Evolutionary conservation across 176 grass and related monocot genomes (phyloP), one percentile per base, ranked within the genome.

Genomic region (Ensete glaucum): DNA sequence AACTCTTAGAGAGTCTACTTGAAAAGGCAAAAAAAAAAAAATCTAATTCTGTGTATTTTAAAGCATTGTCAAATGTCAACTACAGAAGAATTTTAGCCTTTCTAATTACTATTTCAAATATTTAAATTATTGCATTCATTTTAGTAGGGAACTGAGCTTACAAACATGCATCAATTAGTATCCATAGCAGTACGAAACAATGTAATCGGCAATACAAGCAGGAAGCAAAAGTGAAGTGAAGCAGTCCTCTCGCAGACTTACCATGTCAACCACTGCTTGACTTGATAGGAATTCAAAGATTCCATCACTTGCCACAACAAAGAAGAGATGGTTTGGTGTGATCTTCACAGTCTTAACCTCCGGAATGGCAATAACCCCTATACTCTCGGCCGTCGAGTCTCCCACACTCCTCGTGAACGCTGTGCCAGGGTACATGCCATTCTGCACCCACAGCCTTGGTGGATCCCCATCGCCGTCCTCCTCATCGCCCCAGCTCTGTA

Each of bases 401-500:
- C 95, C 95, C 13, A 99, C 88, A 15, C 95, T 99, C 73, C 95
- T 85, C 11, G 95, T 94, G 88, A 99, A 99, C 64, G 95, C 95
- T 9, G 95, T 99, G 19, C 95, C 95, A 0, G 95, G 90, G 66
- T 94, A 99, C 78, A 91, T 88, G 3, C 86, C 90, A 62, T 99
- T 86, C 75, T 85, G 88, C 9, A 86, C 84, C 95, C 95, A 99
- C 67, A 99, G 90, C 72, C 95, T 89, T 0, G 90, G 90, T 9
- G 95, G 95, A 88, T 94, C 95, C 54, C 90, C 95, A 75, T 94
- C 88, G 60, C 89, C 82, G 29, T 90, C 79, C 49, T 73, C 81
- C 84, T 83, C 88, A 2, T 77, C 77, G 27, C 84, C 84, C 17
- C 81, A 83, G 11, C 80, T 83, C 53, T 85, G 83, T 68, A 90